These are phyloP conservation scores for Geranium rotundifolium DNA, from an alignment of 345 rosid genomes.

Conservation along the genomic window DNA sequence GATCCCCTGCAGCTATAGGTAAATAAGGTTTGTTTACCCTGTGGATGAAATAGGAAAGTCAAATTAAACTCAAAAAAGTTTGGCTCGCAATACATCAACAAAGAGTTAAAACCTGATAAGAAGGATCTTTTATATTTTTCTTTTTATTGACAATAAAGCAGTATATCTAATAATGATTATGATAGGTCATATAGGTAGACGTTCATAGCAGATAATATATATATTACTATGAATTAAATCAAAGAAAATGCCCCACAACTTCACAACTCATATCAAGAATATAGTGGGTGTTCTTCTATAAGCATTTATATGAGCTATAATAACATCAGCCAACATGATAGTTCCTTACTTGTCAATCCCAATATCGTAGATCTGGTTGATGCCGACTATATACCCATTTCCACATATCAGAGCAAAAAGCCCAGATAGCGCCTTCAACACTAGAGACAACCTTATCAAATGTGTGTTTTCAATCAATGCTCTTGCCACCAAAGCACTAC, in stretches of 20 bases:
- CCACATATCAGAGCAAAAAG: conserved; percentile 87
- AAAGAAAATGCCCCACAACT: not conserved
- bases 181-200: too few species aligned
- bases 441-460: conserved; percentile 69
- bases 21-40: conserved; percentile 98
- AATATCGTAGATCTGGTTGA: conserved; percentile 93
- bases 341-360: conserved; percentile 85
- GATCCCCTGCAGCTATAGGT: conserved; percentile 98
- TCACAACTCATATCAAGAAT: not conserved
- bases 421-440: conserved; percentile 76
- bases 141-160: too few species aligned
- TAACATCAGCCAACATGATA: too few species aligned
- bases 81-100: not conserved
- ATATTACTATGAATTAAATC: not conserved
- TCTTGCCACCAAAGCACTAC: conserved; percentile 84
- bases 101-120: not conserved
- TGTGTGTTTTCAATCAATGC: conserved; percentile 76
- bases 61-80: not conserved
- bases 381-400: conserved; percentile 94
- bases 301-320: too few species aligned
- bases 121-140: not conserved
- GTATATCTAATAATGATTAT: too few species aligned
- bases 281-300: not conserved
- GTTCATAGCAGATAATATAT: too few species aligned
- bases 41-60: conserved; percentile 20